A percentile compares a stretch with the other conserved stretches of the same genome.
phyloP scores from a whole-genome alignment of 2,329 filamentous ascomycete genomes.

The Cordyceps javanica region DNA sequence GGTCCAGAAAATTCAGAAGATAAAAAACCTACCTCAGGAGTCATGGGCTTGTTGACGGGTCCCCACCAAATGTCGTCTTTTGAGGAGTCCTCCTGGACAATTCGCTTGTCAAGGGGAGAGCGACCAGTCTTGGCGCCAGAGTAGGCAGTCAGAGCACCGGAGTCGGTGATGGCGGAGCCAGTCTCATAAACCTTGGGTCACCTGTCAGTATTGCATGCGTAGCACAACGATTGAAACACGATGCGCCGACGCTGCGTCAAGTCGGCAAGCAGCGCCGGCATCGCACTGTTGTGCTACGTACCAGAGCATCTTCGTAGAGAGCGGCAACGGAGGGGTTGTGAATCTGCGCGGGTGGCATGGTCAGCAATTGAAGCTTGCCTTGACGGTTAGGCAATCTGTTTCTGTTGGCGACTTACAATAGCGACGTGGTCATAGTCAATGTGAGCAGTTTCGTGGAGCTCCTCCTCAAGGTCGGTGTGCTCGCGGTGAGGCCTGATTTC shows the following conservation, averaged over 20 bases:
- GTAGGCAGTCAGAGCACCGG: constrained; percentile 92
- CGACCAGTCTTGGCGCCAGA: constrained; percentile 97
- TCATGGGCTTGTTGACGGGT: constrained; percentile 99
- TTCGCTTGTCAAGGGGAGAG: constrained; percentile 93
- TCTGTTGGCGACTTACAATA: constrained; percentile 65
- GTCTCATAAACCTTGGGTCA: constrained; percentile 68
- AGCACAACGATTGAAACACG: neutral
- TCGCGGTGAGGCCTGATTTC: constrained; percentile 65
- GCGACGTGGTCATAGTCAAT: constrained; percentile 98
- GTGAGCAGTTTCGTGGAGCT: constrained; percentile 94
- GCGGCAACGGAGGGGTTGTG: constrained; percentile 93
- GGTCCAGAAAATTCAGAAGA: constrained; percentile 13
- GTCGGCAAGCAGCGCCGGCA: neutral
- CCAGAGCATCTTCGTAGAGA: constrained; percentile 97
- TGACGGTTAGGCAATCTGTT: neutral
- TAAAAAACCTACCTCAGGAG: constrained; percentile 66
- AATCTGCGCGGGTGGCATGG: constrained; percentile 38
- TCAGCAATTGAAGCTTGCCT: neutral
- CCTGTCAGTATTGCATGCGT: neutral
- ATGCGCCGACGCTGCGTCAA: constrained; percentile 28
- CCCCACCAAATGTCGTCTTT: constrained; percentile 98
- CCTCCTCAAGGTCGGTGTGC: constrained; percentile 95
- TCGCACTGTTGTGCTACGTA: constrained; percentile 6
- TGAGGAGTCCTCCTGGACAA: constrained; percentile 85
- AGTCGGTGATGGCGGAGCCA: constrained; percentile 93